Conservation (phyloP, 2,329 filamentous ascomycete species). For the Penicillium sp. region DNA sequence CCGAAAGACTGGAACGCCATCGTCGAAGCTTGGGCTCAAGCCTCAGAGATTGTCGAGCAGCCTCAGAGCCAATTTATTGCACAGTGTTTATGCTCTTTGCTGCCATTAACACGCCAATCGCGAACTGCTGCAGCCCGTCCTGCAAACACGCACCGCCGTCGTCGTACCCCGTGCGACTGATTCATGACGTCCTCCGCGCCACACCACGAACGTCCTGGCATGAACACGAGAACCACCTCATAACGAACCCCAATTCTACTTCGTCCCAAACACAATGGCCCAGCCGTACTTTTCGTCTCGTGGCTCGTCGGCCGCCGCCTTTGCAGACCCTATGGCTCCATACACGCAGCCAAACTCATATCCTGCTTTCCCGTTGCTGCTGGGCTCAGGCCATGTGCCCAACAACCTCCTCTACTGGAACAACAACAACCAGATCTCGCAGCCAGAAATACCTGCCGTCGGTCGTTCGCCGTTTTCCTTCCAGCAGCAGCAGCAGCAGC, state of each 20-base stretch:
- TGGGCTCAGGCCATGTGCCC: slow-evolving; percentile 35
- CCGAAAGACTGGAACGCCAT: no score
- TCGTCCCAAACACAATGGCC: background rate
- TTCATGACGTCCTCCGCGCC: background rate
- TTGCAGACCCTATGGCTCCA: slow-evolving; percentile 4
- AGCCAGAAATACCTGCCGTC: slow-evolving; percentile 12
- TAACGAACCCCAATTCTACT: background rate
- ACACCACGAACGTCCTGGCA: background rate
- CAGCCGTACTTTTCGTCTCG: slow-evolving; percentile 7
- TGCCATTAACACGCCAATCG: no score
- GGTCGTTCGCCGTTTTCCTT: slow-evolving; percentile 21
- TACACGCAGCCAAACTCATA: slow-evolving; percentile 22
- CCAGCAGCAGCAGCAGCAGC: slow-evolving; percentile 23
- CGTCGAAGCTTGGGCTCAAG: no score
- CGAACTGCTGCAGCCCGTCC: no score
- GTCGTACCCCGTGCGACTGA: background rate
- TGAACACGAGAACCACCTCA: background rate
- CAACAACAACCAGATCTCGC: slow-evolving; percentile 19
- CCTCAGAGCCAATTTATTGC: no score
- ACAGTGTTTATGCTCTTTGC: no score
- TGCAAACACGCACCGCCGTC: background rate
- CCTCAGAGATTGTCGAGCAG: no score
- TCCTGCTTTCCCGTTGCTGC: slow-evolving; percentile 31
- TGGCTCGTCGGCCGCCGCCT: background rate
- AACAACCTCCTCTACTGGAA: slow-evolving; percentile 45